Conservation (phyloP, 176 grass and related monocot species). For the Eremochloa ophiuroides region DNA sequence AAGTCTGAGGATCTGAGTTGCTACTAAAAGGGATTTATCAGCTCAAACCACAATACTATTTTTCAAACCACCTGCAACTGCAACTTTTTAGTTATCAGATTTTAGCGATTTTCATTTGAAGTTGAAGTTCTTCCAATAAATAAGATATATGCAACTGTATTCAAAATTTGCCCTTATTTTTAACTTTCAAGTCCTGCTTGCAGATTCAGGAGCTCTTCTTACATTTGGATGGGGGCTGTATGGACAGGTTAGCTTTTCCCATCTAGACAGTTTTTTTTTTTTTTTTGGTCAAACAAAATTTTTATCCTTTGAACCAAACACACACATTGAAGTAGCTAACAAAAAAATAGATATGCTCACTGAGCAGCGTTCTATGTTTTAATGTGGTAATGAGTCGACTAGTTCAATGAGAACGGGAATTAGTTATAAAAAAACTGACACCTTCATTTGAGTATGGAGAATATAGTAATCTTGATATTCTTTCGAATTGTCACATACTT, state of each 20-base stretch:
- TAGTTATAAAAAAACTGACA: not conserved
- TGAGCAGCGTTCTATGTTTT: not conserved
- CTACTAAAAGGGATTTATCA: not conserved
- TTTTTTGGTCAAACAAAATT: not conserved
- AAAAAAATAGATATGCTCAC: not conserved
- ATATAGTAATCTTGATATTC: not conserved
- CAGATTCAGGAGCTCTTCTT: slow-evolving; percentile 87
- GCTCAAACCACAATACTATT: not conserved
- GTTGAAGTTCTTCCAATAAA: not conserved
- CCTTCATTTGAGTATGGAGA: not conserved
- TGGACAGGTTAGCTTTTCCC: slow-evolving; percentile 65
- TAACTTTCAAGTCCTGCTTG: slow-evolving; percentile 16
- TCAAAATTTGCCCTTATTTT: not conserved
- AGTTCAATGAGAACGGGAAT: not conserved
- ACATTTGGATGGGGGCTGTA: slow-evolving; percentile 98
- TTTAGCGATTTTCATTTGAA: not conserved
- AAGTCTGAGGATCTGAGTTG: not conserved
- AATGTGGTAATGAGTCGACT: not conserved
- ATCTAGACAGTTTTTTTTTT: not conserved
- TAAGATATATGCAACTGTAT: not conserved
- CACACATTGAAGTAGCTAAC: not conserved
- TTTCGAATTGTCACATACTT: not conserved
- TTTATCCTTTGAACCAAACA: not conserved
- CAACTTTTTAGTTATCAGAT: not conserved
- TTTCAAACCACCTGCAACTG: not conserved